Evolutionary conservation across 2,329 filamentous ascomycete genomes (phyloP), one percentile per base, ranked within the genome.

Genomic region (Xylaria sp.): DNA sequence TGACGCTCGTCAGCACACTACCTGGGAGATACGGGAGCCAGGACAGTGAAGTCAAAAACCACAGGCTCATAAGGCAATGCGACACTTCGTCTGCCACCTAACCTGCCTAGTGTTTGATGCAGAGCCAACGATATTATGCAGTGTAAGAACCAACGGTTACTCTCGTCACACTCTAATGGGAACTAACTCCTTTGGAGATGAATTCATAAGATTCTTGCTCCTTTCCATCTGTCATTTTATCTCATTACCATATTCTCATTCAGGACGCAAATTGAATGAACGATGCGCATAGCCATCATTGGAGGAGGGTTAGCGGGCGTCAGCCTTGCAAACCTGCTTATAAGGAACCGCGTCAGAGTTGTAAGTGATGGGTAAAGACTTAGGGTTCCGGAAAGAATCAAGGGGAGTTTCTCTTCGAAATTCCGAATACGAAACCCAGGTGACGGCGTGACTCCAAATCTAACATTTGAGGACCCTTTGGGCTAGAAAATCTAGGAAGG

Each of bases 261-360:
- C 42, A 47, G 9, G 12, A n/a, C n/a, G 17, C 31, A n/a, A 17
- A 33, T 17, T 33, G 31, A 43, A 17, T 1, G 38, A 17, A 50
- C 51, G 35, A 59, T 53, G 49, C 53, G 53, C 23, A 55, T 63
- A 35, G 54, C 54, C 23, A 63, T 63, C 42, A 63, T 63, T 45
- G 57, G 56, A 61, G 61, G 63, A 8, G 63, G 66, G 12, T 50
- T 66, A 9, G 58, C 66, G 9, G 63, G 63, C 2, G 58, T 60
- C 15, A 60, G 50, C 28, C 31, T 66, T n/a, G 61, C 63, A 45
- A 68, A 58, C 49, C 61, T 60, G 3, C 63, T 66, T 14, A 33
- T 66, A 15, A 33, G 49, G 25, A 25, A 60, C 25, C 54, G 60
- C 17, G 35, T 55, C 7, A 55, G 60, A 21, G 42, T 65, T 15